A percentile compares a stretch with the other conserved stretches of the same genome.
phyloP scores from a whole-genome alignment of 1,284 basidiomycete genomes.

The Malassezia restricta region DNA sequence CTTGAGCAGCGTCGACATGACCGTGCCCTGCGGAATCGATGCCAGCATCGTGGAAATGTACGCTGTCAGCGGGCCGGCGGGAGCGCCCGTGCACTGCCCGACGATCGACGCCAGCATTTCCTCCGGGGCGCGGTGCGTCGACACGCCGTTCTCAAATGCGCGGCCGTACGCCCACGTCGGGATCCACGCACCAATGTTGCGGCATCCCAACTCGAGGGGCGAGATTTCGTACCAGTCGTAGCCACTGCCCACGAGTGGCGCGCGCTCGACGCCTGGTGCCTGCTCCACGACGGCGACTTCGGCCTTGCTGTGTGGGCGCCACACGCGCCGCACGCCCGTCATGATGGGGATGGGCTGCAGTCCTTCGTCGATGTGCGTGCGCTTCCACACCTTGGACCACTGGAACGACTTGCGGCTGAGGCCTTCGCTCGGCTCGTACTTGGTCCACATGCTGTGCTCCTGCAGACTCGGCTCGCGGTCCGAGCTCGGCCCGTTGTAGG shows the following conservation, averaged over 20 bases:
- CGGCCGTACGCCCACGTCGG: conserved; percentile 46
- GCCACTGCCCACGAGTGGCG: conserved; percentile 7
- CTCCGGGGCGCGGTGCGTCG: conserved; percentile 27
- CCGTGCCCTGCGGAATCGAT: conserved; percentile 32
- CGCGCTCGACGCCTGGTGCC: background rate
- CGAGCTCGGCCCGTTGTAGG: conserved; percentile 10
- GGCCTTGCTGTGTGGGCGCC: conserved; percentile 4
- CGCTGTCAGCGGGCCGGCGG: conserved; percentile 40
- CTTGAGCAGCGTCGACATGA: conserved; percentile 25
- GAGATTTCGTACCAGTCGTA: conserved; percentile 45
- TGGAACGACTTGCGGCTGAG: conserved; percentile 34
- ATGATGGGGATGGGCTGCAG: conserved; percentile 34
- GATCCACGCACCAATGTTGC: conserved; percentile 43
- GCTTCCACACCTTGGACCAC: conserved; percentile 34
- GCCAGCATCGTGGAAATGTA: conserved; percentile 40
- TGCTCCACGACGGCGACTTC: background rate
- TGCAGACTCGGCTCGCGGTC: background rate
- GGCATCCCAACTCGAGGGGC: conserved; percentile 42
- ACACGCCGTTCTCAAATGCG: conserved; percentile 31
- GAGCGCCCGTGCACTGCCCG: conserved; percentile 44
- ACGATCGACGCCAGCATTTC: conserved; percentile 35
- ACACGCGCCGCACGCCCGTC: conserved; percentile 30
- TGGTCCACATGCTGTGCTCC: conserved; percentile 2
- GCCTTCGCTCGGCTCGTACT: conserved; percentile 22
- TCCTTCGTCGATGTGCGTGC: conserved; percentile 19